Evolutionary conservation across 495 filamentous ascomycete species (phyloP).

Genomic region (Penicillium ochrochloron): DNA sequence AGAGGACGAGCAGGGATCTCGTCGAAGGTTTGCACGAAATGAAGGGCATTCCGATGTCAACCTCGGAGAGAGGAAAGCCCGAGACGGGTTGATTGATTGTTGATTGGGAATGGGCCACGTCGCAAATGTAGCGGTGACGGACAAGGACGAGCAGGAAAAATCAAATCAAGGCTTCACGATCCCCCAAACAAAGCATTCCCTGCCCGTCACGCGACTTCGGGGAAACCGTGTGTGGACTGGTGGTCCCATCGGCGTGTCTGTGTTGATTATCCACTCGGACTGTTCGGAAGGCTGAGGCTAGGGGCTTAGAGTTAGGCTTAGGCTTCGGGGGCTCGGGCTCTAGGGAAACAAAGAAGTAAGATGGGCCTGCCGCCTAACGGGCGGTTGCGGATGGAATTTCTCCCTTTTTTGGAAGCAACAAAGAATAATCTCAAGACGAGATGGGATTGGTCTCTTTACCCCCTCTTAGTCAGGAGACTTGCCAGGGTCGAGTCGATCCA

Average conservation of each 20-base stretch:
- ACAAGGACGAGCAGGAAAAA: background rate
- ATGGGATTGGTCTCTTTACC: background rate
- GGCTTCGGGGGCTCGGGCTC: slow-evolving; percentile 4
- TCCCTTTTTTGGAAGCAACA: slow-evolving; percentile 15
- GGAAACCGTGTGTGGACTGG: slow-evolving; percentile 6
- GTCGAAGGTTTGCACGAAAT: slow-evolving; percentile 2
- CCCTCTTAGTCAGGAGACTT: background rate
- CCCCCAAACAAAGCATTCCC: slow-evolving; percentile 14
- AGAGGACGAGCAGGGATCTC: background rate
- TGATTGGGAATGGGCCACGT: background rate
- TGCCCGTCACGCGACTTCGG: slow-evolving; percentile 31
- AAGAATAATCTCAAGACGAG: background rate
- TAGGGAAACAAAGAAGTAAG: slow-evolving; percentile 12
- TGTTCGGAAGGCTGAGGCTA: slow-evolving; percentile 34
- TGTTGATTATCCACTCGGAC: slow-evolving; percentile 45
- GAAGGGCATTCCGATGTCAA: slow-evolving; percentile 11
- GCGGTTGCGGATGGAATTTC: slow-evolving; percentile 24
- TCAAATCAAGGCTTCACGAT: slow-evolving; percentile 11
- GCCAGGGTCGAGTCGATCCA: slow-evolving; percentile 4
- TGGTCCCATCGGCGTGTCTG: slow-evolving; percentile 38
- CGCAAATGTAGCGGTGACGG: slow-evolving; percentile 40
- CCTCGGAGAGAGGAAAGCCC: slow-evolving; percentile 7
- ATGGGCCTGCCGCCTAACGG: slow-evolving; percentile 23
- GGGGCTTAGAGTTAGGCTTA: background rate
- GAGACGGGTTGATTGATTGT: background rate